phyloP scores from a whole-genome alignment of 306 rosid species.

The Quercus wislizeni region DNA sequence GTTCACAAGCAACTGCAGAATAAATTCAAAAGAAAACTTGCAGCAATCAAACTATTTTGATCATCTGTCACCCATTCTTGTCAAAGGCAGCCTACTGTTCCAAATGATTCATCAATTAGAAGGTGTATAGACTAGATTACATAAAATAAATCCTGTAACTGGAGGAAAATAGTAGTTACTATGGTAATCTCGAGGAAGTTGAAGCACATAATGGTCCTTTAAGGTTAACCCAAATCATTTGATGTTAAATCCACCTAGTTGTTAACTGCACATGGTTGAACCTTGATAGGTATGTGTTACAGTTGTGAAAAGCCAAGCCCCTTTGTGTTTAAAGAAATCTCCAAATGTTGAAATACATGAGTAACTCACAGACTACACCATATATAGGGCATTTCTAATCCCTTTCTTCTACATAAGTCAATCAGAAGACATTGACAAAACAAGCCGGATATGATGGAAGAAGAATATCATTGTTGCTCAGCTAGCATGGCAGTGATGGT shows the following conservation, averaged over 20 bases:
- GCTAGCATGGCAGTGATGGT: background rate
- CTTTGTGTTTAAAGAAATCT: slow-evolving; percentile 8
- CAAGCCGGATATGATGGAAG: background rate
- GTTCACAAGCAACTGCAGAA: background rate
- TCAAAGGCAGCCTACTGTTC: background rate
- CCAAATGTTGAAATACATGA: background rate
- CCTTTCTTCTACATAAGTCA: background rate
- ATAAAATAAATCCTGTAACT: background rate
- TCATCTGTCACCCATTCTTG: background rate
- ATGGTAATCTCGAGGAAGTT: background rate
- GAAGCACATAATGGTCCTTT: background rate
- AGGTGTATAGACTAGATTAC: background rate
- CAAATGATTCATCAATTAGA: background rate
- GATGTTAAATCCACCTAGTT: background rate
- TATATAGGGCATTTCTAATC: background rate
- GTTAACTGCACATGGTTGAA: background rate
- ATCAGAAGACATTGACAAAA: background rate
- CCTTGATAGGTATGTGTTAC: background rate
- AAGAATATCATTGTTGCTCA: background rate
- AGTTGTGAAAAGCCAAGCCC: slow-evolving; percentile 6
- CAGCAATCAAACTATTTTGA: background rate
- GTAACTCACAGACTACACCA: background rate
- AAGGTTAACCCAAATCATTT: background rate
- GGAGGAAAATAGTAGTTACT: background rate
- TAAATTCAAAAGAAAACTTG: background rate